phyloP scores from a whole-genome alignment of 2,329 filamentous ascomycete genomes.

The Apiospora hydei region DNA sequence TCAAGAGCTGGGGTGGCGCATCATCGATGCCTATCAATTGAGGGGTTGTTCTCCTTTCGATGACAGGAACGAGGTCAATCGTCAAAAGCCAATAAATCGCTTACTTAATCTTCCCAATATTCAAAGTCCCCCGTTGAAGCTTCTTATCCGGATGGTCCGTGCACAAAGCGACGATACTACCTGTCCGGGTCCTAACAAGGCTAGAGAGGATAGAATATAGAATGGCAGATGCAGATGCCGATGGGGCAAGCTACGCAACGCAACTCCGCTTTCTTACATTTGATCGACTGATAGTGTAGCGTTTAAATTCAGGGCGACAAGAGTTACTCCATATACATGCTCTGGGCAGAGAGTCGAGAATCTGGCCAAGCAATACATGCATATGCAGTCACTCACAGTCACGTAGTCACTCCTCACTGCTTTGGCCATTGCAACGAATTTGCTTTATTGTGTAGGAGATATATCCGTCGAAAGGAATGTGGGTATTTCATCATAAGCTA shows the following conservation, averaged over 20 bases:
- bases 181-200: background rate
- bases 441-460: constrained; percentile 9
- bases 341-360: background rate
- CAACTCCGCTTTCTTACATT: constrained; percentile 19
- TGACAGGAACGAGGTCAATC: background rate
- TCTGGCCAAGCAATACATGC: background rate
- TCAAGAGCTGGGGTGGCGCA: constrained; percentile 6
- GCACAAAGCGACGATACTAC: background rate
- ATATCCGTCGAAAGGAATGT: constrained; percentile 15
- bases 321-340: background rate
- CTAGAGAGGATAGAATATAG: background rate
- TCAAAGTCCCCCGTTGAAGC: background rate
- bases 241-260: background rate
- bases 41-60: background rate
- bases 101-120: background rate
- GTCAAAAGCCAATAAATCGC: background rate
- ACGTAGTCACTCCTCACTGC: background rate
- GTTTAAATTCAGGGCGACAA: background rate
- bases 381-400: too few relatives aligned
- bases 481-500: constrained; percentile 11
- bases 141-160: constrained; percentile 12
- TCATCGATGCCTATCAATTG: background rate
- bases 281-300: background rate
- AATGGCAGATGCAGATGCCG: constrained; percentile 7
- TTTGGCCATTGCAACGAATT: background rate